Evolutionary conservation across 192 early-diverging fungal species (phyloP), one percentile per base, ranked within the genome.

Genomic region (Backusella liffmaniae): DNA sequence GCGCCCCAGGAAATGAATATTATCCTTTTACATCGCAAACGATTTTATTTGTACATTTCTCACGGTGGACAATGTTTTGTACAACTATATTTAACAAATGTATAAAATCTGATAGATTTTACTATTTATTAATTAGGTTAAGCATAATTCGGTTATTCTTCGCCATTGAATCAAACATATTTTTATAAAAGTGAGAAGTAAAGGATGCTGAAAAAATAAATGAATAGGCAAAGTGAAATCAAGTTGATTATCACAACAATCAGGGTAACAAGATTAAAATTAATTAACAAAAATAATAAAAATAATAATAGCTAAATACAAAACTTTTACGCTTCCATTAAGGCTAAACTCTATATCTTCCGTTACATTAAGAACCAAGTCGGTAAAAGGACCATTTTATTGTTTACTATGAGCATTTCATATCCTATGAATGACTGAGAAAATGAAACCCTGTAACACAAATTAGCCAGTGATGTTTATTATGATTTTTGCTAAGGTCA

Each of bases 401-500:
- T 49, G 46, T 49, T 44, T 44, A 16, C 15, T 44, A 44, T 15
- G 13, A 44, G 15, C 1, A n/a, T 18, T 49, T 49, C 46, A n/a
- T 49, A 49, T 49, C 5, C 18, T 29, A 62, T 62, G 56, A 62
- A 62, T 29, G 56, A 29, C 56, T 62, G 56, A 62, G 23, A 59
- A 59, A 59, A 62, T 26, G 23, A 3, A 62, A 13, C 21, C 56
- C 12, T 29, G 56, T 62, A 62, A 62, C 56, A 62, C 56, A 62
- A 26, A 13, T 29, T 29, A 62, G 56, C 56, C 23, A 62, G 23
- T 62, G 56, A 62, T 62, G 56, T 62, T 62, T 62, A 62, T 62
- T 62, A 62, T 62, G 56, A 62, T 62, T 62, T 29, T 62, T 49
- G 46, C 46, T 49, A 49, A 49, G 46, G 46, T 49, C 46, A 49